phyloP scores from a whole-genome alignment of 495 filamentous ascomycete species.

The Xeromyces bisporus region DNA sequence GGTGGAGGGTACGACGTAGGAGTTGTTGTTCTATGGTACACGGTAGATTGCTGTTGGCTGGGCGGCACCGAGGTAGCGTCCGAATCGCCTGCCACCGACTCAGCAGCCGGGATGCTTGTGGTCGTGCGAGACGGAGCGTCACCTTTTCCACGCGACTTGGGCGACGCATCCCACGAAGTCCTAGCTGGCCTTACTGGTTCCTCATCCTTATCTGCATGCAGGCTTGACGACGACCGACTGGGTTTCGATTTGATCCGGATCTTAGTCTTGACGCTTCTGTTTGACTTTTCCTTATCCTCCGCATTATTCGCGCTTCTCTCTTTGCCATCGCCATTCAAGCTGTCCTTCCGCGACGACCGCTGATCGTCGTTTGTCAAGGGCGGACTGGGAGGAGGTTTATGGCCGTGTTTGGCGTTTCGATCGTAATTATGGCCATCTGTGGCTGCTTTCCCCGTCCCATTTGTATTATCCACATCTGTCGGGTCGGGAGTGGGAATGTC shows the following conservation, averaged over 20 bases:
- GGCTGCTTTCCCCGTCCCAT: background rate
- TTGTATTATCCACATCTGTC: conserved; percentile 35
- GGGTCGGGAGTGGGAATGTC: conserved; percentile 62
- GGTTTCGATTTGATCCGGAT: conserved; percentile 27
- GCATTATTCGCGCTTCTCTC: conserved; percentile 16
- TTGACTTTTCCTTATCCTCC: conserved; percentile 17
- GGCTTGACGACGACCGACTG: conserved; percentile 25
- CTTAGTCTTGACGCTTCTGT: conserved; percentile 18
- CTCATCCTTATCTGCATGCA: conserved; percentile 24
- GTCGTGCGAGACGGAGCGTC: conserved; percentile 15
- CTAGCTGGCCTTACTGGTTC: conserved; percentile 15
- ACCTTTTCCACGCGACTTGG: conserved; percentile 15
- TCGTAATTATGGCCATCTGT: conserved; percentile 10
- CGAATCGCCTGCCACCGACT: conserved; percentile 34
- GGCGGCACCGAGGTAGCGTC: conserved; percentile 52
- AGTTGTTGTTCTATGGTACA: conserved; percentile 13
- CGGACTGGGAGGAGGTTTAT: conserved; percentile 42
- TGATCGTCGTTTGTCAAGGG: conserved; percentile 41
- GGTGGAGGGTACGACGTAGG: conserved; percentile 25
- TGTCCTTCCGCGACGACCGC: conserved; percentile 30
- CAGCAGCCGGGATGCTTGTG: conserved; percentile 19
- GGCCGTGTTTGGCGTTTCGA: conserved; percentile 18
- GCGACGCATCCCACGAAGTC: conserved; percentile 12
- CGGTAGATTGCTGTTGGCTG: conserved; percentile 37
- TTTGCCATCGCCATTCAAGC: conserved; percentile 17